Percentiles rank a stretch among this genome's conserved stretches.
phyloP scores from a whole-genome alignment of 495 filamentous ascomycete genomes.

The Jackrogersella multiformis region DNA sequence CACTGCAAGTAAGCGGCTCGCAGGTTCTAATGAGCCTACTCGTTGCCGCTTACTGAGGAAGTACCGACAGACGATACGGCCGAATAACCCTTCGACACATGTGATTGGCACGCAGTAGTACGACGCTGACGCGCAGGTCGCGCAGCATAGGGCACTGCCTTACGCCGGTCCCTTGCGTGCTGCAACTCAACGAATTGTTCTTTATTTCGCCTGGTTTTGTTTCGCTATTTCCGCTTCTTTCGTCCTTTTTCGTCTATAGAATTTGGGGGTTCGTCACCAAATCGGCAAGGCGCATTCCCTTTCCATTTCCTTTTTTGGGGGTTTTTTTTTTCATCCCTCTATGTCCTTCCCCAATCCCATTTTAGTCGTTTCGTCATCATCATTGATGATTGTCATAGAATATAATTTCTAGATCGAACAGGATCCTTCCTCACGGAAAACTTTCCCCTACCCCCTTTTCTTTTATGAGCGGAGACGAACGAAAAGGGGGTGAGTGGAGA shows the following conservation, averaged over 20 bases:
- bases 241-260: slow-evolving; percentile 13
- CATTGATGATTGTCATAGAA: slow-evolving; percentile 20
- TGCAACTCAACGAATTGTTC: slow-evolving; percentile 12
- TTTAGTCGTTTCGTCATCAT: slow-evolving; percentile 2
- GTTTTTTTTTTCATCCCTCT: slow-evolving; percentile 10
- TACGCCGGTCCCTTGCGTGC: slow-evolving; percentile 1
- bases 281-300: slow-evolving; percentile 15
- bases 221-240: slow-evolving; percentile 13
- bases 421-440: slow-evolving; percentile 41
- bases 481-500: slow-evolving; percentile 9
- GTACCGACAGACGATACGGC: slow-evolving; percentile 6
- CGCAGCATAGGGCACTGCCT: slow-evolving; percentile 23
- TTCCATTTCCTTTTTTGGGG: neutral
- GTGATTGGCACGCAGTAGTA: slow-evolving; percentile 25
- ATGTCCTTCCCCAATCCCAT: neutral
- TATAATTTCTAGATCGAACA: slow-evolving; percentile 37
- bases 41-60: slow-evolving; percentile 19
- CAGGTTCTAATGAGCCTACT: neutral
- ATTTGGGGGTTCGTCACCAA: slow-evolving; percentile 7
- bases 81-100: neutral
- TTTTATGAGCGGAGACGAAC: slow-evolving; percentile 12
- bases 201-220: slow-evolving; percentile 1
- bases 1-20: slow-evolving; percentile 4
- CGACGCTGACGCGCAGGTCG: slow-evolving; percentile 33
- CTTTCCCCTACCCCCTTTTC: too few species aligned